Base-by-base conservation (phyloP, 2,329 filamentous ascomycete species). In the Parastagonospora nodorum region DNA sequence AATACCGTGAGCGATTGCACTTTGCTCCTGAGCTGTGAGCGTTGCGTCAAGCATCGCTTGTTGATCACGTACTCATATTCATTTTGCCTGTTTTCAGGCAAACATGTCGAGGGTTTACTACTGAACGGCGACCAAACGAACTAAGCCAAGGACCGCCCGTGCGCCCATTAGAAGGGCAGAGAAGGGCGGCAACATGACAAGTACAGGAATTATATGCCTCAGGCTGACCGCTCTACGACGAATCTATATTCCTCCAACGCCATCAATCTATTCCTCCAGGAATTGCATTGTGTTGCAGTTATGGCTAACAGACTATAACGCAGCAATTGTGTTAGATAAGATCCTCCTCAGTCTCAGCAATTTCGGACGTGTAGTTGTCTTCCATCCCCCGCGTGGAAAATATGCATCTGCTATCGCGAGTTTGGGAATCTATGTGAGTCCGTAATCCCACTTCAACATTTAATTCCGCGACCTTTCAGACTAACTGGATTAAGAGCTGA, bases 321-420 rank as follows among this genome's bases (percentile, higher is more conserved):
- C 31, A 31, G 30, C 27, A 31, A 28, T 19, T 24, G 40, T 48
- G 36, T 42, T 50, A 46, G 38, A 54, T 54, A 57, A 57, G 48
- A 53, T 57, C 48, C 56, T 55, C 29, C 53, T 27, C 14, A 8
- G n/a, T 41, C n/a, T 19, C 10, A 38, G 27, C 29, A 32, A n/a
- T n/a, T 32, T 30, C 38, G 42, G 37, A 42, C 54, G 51, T 47
- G 45, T 44, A 31, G 48, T 48, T 39, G 10, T 24, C 8, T 15
- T 36, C 32, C 48, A 40, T 27, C 32, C 43, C 46, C 50, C n/a
- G 24, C 5, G 9, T 47, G 32, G 38, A 40, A 57, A 41, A 46
- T 5, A 59, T 59, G 56, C 48, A 36, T 27, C 42, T 56, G 15
- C 37, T 47, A 11, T 43, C 55, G 14, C 52, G 39, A 11, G 45